Conservation (phyloP, 805 yeast genomes). For the Candida maris region DNA sequence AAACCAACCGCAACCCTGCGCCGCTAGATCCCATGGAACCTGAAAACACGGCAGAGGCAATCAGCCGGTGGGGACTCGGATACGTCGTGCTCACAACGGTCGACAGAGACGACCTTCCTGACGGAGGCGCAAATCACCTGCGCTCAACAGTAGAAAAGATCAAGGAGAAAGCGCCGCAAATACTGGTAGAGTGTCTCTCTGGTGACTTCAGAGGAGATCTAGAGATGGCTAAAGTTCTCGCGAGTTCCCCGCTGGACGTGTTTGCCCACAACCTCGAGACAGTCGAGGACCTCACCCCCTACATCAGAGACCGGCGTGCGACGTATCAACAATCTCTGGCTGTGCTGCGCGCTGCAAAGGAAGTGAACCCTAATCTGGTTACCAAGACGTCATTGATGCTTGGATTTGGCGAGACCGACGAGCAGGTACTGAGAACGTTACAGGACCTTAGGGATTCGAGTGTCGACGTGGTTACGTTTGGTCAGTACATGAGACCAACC, state of each 20-base stretch:
- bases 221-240: constrained; percentile 73
- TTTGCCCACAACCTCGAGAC: constrained; percentile 97
- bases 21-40: constrained; percentile 96
- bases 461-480: constrained; percentile 96
- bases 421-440: constrained; percentile 73
- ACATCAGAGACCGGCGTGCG: constrained; percentile 94
- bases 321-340: constrained; percentile 83
- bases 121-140: constrained; percentile 91
- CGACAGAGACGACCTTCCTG: constrained; percentile 90
- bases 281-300: constrained; percentile 92
- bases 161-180: constrained; percentile 84
- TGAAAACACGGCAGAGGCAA: constrained; percentile 96
- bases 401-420: constrained; percentile 96
- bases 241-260: constrained; percentile 86
- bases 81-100: constrained; percentile 97
- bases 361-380: constrained; percentile 64
- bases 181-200: constrained; percentile 85
- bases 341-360: constrained; percentile 78
- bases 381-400: constrained; percentile 96
- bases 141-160: constrained; percentile 82
- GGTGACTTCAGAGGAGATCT: constrained; percentile 96
- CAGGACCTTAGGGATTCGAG: constrained; percentile 67
- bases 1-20: constrained; percentile 83
- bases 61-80: constrained; percentile 96
- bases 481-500: constrained; percentile 99